Base-by-base conservation (phyloP, 768 basidiomycete species). In the Podaxis pistillaris region DNA sequence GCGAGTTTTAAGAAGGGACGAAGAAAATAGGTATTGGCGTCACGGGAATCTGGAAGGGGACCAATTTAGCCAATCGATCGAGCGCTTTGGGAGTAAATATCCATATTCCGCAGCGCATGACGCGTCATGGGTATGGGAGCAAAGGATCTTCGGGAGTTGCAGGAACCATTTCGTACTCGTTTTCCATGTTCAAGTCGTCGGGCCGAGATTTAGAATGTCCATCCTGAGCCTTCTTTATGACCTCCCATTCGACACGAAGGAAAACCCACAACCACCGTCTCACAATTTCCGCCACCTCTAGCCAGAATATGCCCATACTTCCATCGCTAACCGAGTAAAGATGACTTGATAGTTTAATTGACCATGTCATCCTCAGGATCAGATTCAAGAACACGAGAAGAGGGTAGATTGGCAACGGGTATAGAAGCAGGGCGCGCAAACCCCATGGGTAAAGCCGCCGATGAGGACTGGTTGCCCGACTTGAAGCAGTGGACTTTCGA, bases 181-280 rank as follows among this genome's bases (percentile, higher is more conserved):
- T 63, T 56, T 74, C 75, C 30, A 75, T 74, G 26, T 26, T 54
- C 37, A 53, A 60, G 30, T 53, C 61, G 36, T 62, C 53, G 6
- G 53, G 19, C 28, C 55, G 54, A 24, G n/a, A 46, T 24, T 41
- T 56, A 30, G 54, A 46, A 19, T 50, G 9, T 17, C 24, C 61
- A 44, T 78, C 77, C 46, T 73, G 72, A 36, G 71, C 68, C 67
- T 77, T 80, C 75, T 86, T 93, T 55, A 94, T 85, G 8, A 88
- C 83, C 76, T 98, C 96, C 97, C 96, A 99, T 76, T 99, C 97
- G 46, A 98, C 86, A 40, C 97, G 86, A 65, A 98, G 75, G 75
- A 97, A 98, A 28, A 97, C 94, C 97, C 97, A 99, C 79, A 98
- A 83, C 97, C 97, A 99, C 68, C 97, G 76, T 65, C 97, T 81